Base-by-base conservation (phyloP, 805 yeast species). In the Sungouiella thailandica region DNA sequence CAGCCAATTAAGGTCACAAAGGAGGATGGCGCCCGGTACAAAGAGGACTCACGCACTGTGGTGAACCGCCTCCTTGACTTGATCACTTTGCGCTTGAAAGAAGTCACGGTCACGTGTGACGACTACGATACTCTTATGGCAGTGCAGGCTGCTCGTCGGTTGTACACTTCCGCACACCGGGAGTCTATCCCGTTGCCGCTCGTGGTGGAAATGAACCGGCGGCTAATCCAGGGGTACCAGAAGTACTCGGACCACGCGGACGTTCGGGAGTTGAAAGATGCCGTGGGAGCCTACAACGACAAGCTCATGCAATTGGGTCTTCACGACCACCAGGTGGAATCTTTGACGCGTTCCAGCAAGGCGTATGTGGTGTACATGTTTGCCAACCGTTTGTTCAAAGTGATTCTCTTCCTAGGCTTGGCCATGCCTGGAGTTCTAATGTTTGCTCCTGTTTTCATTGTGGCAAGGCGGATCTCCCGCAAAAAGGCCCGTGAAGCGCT, bases 51-150 rank as follows among this genome's bases (percentile, higher is more conserved):
- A 2, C 40, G 58, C n/a, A 45, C 39, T 6, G 50, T 55, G 4
- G 65, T 63, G 10, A 44, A 47, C 11, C 40, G 46, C 19, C 43
- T 62, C 23, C 44, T 65, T 29, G 53, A 55, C 0, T 36, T 32
- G 9, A 52, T 65, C 19, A 57, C 68, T 1, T 37, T 60, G 30
- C 55, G 61, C 5, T 49, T 65, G 22, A 56, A 58, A 38, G 67
- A 60, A 32, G 68, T 65, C 17, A 62, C 68, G 5, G 63, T 63
- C 5, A 60, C 66, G 12, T 63, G 69, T 41, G 52, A 53, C 25
- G 71, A 65, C 46, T 62, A 60, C 41, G 71, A 65, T 17, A 65
- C 70, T 2, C 50, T 65, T n/a, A 55, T 61, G 54, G 59, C 64
- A 2, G 41, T 65, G n/a, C 70, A 65, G 35, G 69, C 71, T 1